Evolutionary conservation across 164 flowering plant species (phyloP).

Genomic region (Malania oleifera): DNA sequence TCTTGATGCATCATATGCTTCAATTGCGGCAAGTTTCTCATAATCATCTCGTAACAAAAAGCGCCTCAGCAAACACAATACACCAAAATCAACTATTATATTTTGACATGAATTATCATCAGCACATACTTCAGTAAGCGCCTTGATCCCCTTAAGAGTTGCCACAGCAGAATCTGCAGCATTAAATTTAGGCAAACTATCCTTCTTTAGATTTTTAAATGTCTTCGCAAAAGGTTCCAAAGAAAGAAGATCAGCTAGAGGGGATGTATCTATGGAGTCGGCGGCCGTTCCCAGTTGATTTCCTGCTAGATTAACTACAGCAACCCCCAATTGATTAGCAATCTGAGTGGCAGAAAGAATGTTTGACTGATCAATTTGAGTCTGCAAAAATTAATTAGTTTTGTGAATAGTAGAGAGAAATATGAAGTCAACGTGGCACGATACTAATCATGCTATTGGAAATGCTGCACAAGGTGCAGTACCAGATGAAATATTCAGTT

Average conservation of each 20-base stretch:
- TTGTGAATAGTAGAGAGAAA: neutral
- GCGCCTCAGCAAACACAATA: conserved; percentile 76
- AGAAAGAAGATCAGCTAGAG: conserved; percentile 72
- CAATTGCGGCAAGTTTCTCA: conserved; percentile 88
- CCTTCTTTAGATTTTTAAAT: conserved; percentile 59
- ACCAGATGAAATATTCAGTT: neutral
- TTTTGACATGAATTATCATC: conserved; percentile 58
- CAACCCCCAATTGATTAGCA: conserved; percentile 55
- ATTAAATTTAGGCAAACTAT: conserved; percentile 49
- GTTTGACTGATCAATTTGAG: conserved; percentile 76
- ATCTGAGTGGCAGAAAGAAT: conserved; percentile 50
- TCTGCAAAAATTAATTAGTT: conserved; percentile 49
- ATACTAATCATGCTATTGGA: neutral
- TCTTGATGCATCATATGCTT: conserved; percentile 94
- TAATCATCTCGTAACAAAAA: conserved; percentile 80
- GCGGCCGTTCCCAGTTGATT: conserved; percentile 38
- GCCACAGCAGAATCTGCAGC: conserved; percentile 91
- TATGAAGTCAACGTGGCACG: neutral
- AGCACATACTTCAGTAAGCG: conserved; percentile 66
- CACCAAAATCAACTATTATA: conserved; percentile 63
- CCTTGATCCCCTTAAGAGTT: conserved; percentile 84
- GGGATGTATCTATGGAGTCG: conserved; percentile 42
- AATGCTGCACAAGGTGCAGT: neutral
- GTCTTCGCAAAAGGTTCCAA: conserved; percentile 70
- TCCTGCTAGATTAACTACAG: conserved; percentile 75